These are phyloP conservation scores for Gyrodon lividus DNA, from an alignment of 768 basidiomycete species.

Conservation along the genomic window DNA sequence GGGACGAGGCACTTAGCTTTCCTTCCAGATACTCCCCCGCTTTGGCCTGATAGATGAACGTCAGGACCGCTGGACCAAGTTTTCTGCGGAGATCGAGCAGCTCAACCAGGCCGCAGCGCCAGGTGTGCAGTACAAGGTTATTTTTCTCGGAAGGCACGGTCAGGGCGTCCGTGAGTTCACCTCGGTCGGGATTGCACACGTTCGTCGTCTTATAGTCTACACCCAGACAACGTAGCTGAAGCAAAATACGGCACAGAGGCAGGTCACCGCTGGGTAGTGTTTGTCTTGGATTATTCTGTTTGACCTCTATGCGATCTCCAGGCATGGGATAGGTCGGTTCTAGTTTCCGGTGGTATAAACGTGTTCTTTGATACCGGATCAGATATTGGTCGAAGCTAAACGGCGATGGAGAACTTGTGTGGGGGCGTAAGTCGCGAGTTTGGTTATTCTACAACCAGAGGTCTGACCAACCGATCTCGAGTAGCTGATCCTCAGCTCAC, in stretches of 20 bases:
- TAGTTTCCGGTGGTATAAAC: background rate
- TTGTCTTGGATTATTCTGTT: background rate
- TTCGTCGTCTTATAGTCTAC: constrained; percentile 59
- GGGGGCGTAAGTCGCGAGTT: constrained; percentile 63
- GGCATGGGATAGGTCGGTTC: constrained; percentile 59
- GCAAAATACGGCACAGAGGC: constrained; percentile 60
- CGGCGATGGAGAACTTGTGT: constrained; percentile 62
- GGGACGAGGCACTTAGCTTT: background rate
- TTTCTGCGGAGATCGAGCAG: constrained; percentile 40
- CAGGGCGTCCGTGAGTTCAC: constrained; percentile 60
- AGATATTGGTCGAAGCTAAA: constrained; percentile 65
- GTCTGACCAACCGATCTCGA: background rate
- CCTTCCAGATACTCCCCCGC: constrained; percentile 45
- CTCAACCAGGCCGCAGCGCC: constrained; percentile 43
- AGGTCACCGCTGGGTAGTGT: background rate
- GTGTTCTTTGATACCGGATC: background rate
- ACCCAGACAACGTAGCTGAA: constrained; percentile 71
- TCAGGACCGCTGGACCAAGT: constrained; percentile 47
- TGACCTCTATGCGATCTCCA: constrained; percentile 9
- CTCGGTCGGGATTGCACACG: constrained; percentile 27
- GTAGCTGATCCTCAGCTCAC: constrained; percentile 67
- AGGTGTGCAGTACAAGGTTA: constrained; percentile 53
- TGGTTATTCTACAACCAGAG: background rate
- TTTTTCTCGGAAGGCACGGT: constrained; percentile 70
- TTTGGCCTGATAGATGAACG: constrained; percentile 57